These are phyloP conservation scores for Metschnikowia baotianmanensis DNA, from an alignment of 805 yeast species.

Conservation along the genomic window DNA sequence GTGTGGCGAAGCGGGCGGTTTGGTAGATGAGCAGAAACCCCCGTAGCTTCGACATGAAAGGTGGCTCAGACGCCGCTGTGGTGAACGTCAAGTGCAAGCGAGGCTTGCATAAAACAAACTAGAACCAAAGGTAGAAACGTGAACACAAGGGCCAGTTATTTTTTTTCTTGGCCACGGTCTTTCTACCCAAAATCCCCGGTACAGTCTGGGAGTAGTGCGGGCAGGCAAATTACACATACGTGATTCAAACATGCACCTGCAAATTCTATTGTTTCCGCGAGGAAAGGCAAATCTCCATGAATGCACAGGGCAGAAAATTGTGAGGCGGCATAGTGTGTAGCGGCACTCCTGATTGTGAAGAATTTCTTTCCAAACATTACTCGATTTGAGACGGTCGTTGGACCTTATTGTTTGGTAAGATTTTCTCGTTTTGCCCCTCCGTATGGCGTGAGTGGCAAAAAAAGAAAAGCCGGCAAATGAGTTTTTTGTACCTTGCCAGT, in stretches of 20 bases:
- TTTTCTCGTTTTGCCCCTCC: not conserved
- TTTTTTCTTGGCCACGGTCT: conserved; percentile 2
- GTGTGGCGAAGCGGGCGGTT: not conserved
- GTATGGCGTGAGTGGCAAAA: not conserved
- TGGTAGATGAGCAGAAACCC: not conserved
- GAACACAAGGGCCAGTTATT: not conserved
- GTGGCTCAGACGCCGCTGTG: conserved; percentile 2
- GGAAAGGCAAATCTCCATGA: conserved; percentile 9
- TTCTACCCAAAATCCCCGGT: conserved; percentile 1
- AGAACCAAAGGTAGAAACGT: too few species aligned
- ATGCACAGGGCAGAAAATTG: not conserved
- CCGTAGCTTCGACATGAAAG: not conserved
- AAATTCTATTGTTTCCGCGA: conserved; percentile 4
- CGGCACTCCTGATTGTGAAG: not conserved
- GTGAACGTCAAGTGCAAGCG: conserved; percentile 8
- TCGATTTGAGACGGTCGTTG: conserved; percentile 3
- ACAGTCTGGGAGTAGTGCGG: conserved; percentile 2
- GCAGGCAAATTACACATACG: conserved; percentile 1
- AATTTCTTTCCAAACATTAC: not conserved
- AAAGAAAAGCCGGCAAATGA: not conserved
- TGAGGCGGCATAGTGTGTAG: conserved; percentile 1
- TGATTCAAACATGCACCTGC: not conserved
- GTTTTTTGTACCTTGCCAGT: not conserved
- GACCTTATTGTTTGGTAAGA: not conserved
- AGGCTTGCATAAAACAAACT: not conserved